Evolutionary conservation across 768 basidiomycete genomes (phyloP).

Genomic region (Suillus subaureus): DNA sequence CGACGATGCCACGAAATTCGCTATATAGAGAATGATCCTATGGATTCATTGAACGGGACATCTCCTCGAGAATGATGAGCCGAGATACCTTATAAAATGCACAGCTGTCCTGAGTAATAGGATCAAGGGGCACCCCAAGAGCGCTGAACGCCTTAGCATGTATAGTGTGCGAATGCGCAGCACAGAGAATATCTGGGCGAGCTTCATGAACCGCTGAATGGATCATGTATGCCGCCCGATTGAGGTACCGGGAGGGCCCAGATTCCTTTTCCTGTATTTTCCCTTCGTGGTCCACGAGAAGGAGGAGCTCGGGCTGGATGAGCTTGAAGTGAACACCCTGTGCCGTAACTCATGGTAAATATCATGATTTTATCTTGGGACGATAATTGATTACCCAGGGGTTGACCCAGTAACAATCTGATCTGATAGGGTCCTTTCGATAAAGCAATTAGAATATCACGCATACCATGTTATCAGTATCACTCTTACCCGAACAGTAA

Average conservation of each 20-base stretch:
- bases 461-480: background rate
- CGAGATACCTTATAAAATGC: conserved; percentile 32
- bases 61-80: background rate
- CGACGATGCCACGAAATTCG: conserved; percentile 38
- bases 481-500: conserved; percentile 42
- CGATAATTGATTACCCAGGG: conserved; percentile 38
- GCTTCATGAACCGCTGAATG: conserved; percentile 37
- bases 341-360: conserved; percentile 1
- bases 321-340: conserved; percentile 48
- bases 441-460: background rate
- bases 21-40: conserved; percentile 34
- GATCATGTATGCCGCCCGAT: conserved; percentile 42
- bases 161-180: conserved; percentile 36
- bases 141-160: conserved; percentile 42
- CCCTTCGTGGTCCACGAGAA: conserved; percentile 46
- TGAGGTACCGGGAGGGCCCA: conserved; percentile 35
- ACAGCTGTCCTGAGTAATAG: conserved; percentile 38
- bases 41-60: background rate
- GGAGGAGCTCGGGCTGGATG: conserved; percentile 45
- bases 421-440: conserved; percentile 39
- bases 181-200: conserved; percentile 39
- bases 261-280: conserved; percentile 33
- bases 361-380: background rate
- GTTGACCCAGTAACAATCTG: conserved; percentile 52
- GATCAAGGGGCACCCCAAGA: conserved; percentile 32